Evolutionary conservation across 768 basidiomycete genomes (phyloP), one percentile per base, ranked within the genome.

Genomic region (Lentinula aciculospora): DNA sequence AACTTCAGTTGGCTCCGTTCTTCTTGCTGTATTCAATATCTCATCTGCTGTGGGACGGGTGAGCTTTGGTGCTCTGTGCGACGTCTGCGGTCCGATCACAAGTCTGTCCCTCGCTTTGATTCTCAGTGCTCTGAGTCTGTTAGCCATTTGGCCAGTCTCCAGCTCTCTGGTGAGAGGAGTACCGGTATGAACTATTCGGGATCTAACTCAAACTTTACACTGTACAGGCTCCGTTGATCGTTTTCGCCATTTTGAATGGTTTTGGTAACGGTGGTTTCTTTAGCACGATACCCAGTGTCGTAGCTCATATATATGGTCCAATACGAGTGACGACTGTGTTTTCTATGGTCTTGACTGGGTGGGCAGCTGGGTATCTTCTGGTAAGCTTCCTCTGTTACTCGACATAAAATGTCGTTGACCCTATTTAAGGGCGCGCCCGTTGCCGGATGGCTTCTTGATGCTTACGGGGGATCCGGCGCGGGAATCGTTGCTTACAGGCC

Each of bases 11-110:
- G 66, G 61, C 21, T 69, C 69, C 3, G 48, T 65, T n/a, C 66
- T 72, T 23, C 65, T 72, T n/a, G 69, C 66, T 2, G 47, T 66
- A n/a, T 73, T 70, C 63, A 71, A 71, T 53, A 62, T 72, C 45
- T 62, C 72, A 29, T 73, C 71, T 23, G 69, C 70, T 1, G n/a
- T 69, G 15, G 71, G 71, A 21, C 71, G 71, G 59, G 32, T 69
- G 7, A 66, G 63, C 34, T 64, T 66, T 55, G 69, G 69, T 13
- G 58, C 63, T 21, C 58, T 71, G n/a, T 62, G 64, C 37, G 71
- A 72, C 37, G 48, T 57, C 29, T 60, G 71, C 34, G 69, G 71
- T 1, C 71, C 71, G 17, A 57, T 71, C 27, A 68, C 59, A 45
- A 65, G 67, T 36, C 62, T 72, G 4, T 61, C 58, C 27, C 50